A percentile compares a stretch with the other conserved stretches of the same genome.
These are phyloP conservation scores for Cryptococcus sp. DNA, from an alignment of 1,284 basidiomycete genomes.

Conservation along the genomic window DNA sequence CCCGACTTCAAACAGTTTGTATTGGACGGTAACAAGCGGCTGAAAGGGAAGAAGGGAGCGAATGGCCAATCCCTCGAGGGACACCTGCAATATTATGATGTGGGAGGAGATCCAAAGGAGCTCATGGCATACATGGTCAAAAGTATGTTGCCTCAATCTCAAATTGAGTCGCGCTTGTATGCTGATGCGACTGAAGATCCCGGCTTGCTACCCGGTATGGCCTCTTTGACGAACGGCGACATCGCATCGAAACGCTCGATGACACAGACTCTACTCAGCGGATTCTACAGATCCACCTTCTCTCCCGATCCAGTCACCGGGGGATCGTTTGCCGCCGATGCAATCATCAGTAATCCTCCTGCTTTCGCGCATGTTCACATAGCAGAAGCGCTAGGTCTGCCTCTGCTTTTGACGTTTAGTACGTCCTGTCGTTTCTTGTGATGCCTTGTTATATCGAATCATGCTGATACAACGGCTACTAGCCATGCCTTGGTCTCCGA, in stretches of 20 bases:
- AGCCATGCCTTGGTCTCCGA: conserved; percentile 72
- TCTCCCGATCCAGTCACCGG: conserved; percentile 57
- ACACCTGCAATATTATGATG: conserved; percentile 44
- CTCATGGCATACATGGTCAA: conserved; percentile 53
- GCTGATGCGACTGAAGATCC: conserved; percentile 33
- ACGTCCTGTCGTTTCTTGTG: conserved; percentile 21
- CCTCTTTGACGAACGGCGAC: conserved; percentile 42
- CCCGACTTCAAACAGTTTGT: conserved; percentile 65
- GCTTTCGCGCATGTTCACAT: conserved; percentile 66
- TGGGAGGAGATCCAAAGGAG: conserved; percentile 49
- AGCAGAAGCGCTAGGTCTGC: conserved; percentile 65
- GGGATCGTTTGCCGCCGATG: conserved; percentile 61
- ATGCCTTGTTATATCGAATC: no score
- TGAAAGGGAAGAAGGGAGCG: conserved; percentile 58
- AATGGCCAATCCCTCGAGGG: conserved; percentile 51
- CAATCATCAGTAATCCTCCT: conserved; percentile 67
- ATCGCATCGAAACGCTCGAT: conserved; percentile 45
- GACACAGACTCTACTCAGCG: conserved; percentile 58
- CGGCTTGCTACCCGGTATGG: conserved; percentile 42
- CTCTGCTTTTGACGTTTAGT: conserved; percentile 63
- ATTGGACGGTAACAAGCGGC: conserved; percentile 55
- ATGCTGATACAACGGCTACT: not conserved
- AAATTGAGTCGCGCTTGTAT: not conserved
- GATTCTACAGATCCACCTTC: conserved; percentile 62
- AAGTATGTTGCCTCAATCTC: conserved; percentile 38